Evolutionary conservation across 345 rosid genomes (phyloP).

Genomic region (Gossypium bickii): DNA sequence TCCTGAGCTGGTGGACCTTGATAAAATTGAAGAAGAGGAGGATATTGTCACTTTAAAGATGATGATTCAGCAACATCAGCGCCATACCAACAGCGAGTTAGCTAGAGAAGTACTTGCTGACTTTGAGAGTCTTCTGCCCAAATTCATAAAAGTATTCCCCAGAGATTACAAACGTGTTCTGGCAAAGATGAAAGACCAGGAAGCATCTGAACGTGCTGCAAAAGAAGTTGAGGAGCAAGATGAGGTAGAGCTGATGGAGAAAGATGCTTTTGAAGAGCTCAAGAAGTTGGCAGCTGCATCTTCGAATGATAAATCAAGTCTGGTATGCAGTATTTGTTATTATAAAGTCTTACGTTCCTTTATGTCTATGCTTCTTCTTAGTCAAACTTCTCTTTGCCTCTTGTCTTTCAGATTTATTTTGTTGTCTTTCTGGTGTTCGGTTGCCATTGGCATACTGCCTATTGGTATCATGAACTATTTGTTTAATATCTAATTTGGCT

Average conservation of each 20-base stretch:
- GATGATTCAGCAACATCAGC: constrained; percentile 98
- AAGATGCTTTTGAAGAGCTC: constrained; percentile 86
- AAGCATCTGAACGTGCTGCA: constrained; percentile 30
- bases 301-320: constrained; percentile 34
- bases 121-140: constrained; percentile 68
- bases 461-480: background rate
- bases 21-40: constrained; percentile 86
- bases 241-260: constrained; percentile 47
- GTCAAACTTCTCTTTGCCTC: background rate
- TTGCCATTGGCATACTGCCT: background rate
- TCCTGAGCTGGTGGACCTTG: constrained; percentile 88
- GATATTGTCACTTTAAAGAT: constrained; percentile 77
- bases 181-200: constrained; percentile 58
- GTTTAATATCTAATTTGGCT: constrained; percentile 5
- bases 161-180: constrained; percentile 94
- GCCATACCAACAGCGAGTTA: constrained; percentile 81
- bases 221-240: constrained; percentile 57
- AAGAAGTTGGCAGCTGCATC: constrained; percentile 78
- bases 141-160: constrained; percentile 89
- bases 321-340: constrained; percentile 30
- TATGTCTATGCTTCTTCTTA: background rate
- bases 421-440: background rate
- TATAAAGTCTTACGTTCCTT: background rate
- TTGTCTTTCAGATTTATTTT: background rate
- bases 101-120: constrained; percentile 83